These are phyloP conservation scores for Pseudotulostoma volvatum DNA, from an alignment of 495 filamentous ascomycete species.

Conservation along the genomic window DNA sequence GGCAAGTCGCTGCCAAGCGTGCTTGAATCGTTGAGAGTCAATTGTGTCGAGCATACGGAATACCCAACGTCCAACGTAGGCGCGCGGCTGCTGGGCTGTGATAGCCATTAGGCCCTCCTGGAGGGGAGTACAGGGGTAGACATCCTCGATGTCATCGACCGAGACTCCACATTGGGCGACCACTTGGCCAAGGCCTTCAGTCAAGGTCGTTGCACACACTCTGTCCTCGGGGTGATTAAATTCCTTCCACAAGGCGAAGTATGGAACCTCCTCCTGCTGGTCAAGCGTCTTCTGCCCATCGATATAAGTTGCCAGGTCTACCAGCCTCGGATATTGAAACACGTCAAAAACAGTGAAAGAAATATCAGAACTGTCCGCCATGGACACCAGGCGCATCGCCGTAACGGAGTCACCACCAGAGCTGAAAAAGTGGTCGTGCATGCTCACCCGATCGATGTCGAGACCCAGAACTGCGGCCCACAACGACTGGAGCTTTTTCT, in stretches of 20 bases:
- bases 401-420: conserved; percentile 12
- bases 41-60: conserved; percentile 14
- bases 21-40: conserved; percentile 17
- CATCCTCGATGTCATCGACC: conserved; percentile 30
- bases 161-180: conserved; percentile 11
- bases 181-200: not conserved
- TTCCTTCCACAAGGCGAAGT: conserved; percentile 6
- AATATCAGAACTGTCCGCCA: conserved; percentile 6
- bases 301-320: conserved; percentile 17
- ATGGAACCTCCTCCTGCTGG: conserved; percentile 14
- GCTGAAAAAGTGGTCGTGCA: conserved; percentile 10
- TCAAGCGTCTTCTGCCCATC: conserved; percentile 10
- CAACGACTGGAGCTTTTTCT: conserved; percentile 12
- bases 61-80: conserved; percentile 17
- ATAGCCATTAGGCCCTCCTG: conserved; percentile 42
- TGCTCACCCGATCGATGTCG: conserved; percentile 4
- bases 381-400: conserved; percentile 11
- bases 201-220: conserved; percentile 12
- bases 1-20: conserved; percentile 23
- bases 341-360: conserved; percentile 19
- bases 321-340: conserved; percentile 19
- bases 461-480: conserved; percentile 16
- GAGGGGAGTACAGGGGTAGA: conserved; percentile 43
- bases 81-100: conserved; percentile 15
- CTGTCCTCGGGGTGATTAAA: conserved; percentile 16